A percentile compares a stretch with the other conserved stretches of the same genome.
Conservation (phyloP, 2,329 filamentous ascomycete species). For the Aureobasidium sp. region DNA sequence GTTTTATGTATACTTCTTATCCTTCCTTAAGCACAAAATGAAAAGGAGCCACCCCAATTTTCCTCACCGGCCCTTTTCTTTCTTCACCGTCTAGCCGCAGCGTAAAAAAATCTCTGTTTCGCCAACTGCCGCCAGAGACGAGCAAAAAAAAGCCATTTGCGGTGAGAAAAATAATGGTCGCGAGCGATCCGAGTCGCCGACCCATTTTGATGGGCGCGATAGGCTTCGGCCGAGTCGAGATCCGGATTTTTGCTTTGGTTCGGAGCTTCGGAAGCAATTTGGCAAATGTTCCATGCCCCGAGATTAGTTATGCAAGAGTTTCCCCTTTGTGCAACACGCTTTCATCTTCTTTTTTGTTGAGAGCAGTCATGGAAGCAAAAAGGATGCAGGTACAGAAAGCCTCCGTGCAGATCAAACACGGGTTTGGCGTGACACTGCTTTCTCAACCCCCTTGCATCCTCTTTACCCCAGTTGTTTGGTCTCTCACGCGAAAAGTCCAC, state of each 20-base stretch:
- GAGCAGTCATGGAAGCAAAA: not conserved
- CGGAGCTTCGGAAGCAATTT: conserved; percentile 6
- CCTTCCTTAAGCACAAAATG: not conserved
- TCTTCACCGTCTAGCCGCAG: not conserved
- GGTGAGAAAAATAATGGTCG: not conserved
- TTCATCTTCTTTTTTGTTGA: not conserved
- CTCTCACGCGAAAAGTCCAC: not conserved
- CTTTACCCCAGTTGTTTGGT: not conserved
- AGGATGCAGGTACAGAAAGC: not conserved
- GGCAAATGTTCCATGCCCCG: not conserved
- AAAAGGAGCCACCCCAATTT: not conserved
- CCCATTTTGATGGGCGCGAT: too few relatives aligned
- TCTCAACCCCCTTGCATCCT: not conserved
- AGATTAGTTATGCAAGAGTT: not conserved
- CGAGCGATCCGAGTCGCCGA: not conserved
- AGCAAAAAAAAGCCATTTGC: not conserved
- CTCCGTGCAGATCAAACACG: not conserved
- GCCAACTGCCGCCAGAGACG: not conserved
- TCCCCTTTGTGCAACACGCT: not conserved
- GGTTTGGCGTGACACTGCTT: not conserved
- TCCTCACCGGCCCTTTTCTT: not conserved
- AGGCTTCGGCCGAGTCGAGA: not conserved
- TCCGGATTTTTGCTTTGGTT: not conserved
- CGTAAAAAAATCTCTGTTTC: not conserved
- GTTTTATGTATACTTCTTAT: not conserved